phyloP scores from a whole-genome alignment of 371 early-diverging fungal genomes.

The Enterospora canceri region DNA sequence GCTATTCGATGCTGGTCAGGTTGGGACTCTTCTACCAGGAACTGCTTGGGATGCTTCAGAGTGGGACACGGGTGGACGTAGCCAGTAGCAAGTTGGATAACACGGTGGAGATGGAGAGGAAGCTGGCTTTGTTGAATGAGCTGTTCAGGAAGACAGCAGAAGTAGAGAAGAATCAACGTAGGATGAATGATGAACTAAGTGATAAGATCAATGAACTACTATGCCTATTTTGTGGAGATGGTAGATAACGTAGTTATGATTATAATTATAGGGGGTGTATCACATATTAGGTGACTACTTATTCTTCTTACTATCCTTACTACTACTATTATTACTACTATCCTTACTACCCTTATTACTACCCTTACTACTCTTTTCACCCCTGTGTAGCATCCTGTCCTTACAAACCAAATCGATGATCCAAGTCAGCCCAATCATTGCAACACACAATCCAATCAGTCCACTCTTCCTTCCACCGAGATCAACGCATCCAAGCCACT shows the following conservation, averaged over 20 bases:
- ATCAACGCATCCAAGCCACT: slow-evolving; percentile 36
- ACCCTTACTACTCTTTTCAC: background rate
- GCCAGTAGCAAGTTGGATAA: background rate
- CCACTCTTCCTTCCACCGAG: slow-evolving; percentile 27
- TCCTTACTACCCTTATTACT: no score
- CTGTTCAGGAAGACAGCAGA: background rate
- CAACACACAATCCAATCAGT: slow-evolving; percentile 22
- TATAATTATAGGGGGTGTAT: no score
- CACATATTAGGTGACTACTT: no score
- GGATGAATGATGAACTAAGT: background rate
- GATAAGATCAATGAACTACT: background rate
- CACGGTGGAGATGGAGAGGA: background rate
- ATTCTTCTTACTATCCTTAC: no score
- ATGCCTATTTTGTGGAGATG: background rate
- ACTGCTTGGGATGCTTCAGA: no score
- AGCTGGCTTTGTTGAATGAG: background rate
- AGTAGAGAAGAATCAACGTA: background rate
- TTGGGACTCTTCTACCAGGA: no score
- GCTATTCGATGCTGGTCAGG: no score
- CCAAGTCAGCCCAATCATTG: slow-evolving; percentile 31
- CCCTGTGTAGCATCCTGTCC: slow-evolving; percentile 31
- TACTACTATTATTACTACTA: no score
- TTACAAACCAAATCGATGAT: slow-evolving; percentile 40
- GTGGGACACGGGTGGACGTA: background rate
- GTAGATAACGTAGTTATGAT: no score